Percentiles rank a stretch among this genome's conserved stretches.
Conservation (phyloP, 495 filamentous ascomycete species). For the Tuber magnatum region DNA sequence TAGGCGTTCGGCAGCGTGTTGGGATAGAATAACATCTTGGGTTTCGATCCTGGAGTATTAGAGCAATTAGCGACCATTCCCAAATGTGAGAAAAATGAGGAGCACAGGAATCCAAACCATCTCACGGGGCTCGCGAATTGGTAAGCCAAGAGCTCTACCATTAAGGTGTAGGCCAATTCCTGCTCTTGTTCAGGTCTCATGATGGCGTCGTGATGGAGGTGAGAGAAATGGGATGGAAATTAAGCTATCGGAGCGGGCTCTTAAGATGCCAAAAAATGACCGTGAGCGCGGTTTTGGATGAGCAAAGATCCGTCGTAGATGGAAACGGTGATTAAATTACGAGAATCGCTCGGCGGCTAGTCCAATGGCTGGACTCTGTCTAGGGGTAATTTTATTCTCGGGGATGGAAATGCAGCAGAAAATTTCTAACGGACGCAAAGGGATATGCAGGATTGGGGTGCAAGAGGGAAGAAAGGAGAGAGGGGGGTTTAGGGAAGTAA, state of each 20-base stretch:
- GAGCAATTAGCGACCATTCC: conserved; percentile 17
- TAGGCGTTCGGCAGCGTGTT: conserved; percentile 91
- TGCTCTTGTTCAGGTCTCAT: conserved; percentile 99
- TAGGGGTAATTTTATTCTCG: conserved; percentile 15
- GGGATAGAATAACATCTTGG: conserved; percentile 96
- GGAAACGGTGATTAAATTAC: conserved; percentile 17
- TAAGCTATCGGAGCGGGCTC: conserved; percentile 25
- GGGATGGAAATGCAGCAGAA: conserved; percentile 20
- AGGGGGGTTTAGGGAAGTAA: conserved; percentile 43
- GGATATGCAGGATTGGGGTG: conserved; percentile 17
- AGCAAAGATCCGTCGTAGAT: conserved; percentile 10
- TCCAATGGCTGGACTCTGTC: conserved; percentile 20
- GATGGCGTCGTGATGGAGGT: conserved; percentile 44
- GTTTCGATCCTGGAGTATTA: conserved; percentile 67
- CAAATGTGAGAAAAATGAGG: conserved; percentile 1
- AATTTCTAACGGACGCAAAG: conserved; percentile 26
- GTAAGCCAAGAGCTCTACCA: conserved; percentile 96
- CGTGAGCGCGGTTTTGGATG: conserved; percentile 4
- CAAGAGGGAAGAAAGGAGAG: conserved; percentile 29
- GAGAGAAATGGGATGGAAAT: conserved; percentile 10
- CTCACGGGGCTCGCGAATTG: conserved; percentile 97
- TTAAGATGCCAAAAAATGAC: conserved; percentile 4
- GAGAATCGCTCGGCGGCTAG: conserved; percentile 13
- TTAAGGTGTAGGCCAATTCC: conserved; percentile 91
- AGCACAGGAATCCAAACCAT: conserved; percentile 49